Evolutionary conservation across 1,139 yeast genomes (phyloP).

Genomic region (Candida glucosophila): DNA sequence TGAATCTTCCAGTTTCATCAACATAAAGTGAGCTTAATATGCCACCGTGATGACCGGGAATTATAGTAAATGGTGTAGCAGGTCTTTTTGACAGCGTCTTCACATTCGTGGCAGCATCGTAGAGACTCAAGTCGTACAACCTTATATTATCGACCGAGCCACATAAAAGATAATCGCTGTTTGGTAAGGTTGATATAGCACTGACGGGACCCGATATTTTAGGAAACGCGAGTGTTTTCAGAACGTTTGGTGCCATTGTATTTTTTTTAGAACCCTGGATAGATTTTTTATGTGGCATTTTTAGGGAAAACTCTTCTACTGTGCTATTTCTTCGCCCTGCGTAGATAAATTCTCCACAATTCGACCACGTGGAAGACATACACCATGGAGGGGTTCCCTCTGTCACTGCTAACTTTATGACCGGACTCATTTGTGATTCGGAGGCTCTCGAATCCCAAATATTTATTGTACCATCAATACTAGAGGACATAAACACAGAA

Average conservation of each 20-base stretch:
- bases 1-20: slow-evolving; percentile 80
- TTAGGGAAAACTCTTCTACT: slow-evolving; percentile 77
- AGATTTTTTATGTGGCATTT: slow-evolving; percentile 39
- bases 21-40: slow-evolving; percentile 51
- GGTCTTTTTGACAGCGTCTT: slow-evolving; percentile 19
- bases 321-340: slow-evolving; percentile 87
- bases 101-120: slow-evolving; percentile 21
- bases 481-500: slow-evolving; percentile 64
- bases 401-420: slow-evolving; percentile 49
- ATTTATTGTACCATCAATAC: slow-evolving; percentile 75
- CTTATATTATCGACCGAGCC: slow-evolving; percentile 89
- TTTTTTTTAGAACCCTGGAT: slow-evolving; percentile 11
- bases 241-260: slow-evolving; percentile 36
- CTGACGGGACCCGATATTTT: slow-evolving; percentile 88
- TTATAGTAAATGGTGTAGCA: slow-evolving; percentile 52
- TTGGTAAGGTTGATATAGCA: slow-evolving; percentile 73
- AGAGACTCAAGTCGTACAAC: slow-evolving; percentile 62
- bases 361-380: slow-evolving; percentile 86
- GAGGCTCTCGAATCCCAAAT: slow-evolving; percentile 72
- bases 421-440: slow-evolving; percentile 27
- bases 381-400: slow-evolving; percentile 89
- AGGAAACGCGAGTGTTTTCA: slow-evolving; percentile 66
- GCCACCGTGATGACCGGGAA: slow-evolving; percentile 58
- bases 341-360: slow-evolving; percentile 68
- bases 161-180: slow-evolving; percentile 68